phyloP scores from a whole-genome alignment of 768 basidiomycete species.

The Rhodotorula graminis region DNA sequence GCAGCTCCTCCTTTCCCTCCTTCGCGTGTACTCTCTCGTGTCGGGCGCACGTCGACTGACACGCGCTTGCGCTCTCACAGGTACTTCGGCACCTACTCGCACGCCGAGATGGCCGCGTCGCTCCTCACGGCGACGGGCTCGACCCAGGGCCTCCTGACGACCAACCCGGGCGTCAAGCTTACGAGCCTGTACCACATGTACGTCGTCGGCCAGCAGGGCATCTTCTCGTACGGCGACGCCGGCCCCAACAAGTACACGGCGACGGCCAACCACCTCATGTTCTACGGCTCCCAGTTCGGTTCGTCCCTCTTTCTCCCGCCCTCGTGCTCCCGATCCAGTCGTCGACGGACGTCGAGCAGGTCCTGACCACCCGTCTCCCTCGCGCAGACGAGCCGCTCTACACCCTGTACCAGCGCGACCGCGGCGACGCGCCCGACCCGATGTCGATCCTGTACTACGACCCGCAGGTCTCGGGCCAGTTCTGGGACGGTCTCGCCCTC shows the following conservation, averaged over 20 bases:
- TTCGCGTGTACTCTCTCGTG: neutral
- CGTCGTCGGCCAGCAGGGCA: conserved; percentile 37
- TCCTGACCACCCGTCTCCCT: neutral
- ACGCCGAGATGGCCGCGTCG: conserved; percentile 80
- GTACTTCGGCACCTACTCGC: conserved; percentile 43
- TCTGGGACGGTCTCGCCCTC: conserved; percentile 78
- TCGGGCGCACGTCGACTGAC: neutral
- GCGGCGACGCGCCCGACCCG: conserved; percentile 58
- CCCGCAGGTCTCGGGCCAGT: conserved; percentile 73
- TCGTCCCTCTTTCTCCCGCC: neutral
- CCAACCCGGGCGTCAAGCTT: conserved; percentile 64
- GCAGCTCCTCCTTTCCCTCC: too few species aligned
- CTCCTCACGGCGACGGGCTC: conserved; percentile 81
- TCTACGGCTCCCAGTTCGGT: conserved; percentile 65
- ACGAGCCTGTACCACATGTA: conserved; percentile 90
- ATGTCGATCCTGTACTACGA: conserved; percentile 89
- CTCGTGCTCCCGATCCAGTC: neutral
- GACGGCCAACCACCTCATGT: conserved; percentile 81
- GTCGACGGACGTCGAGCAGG: too few species aligned
- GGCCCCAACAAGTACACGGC: conserved; percentile 93
- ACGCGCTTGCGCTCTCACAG: neutral
- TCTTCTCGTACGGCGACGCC: conserved; percentile 58
- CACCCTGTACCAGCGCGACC: conserved; percentile 86
- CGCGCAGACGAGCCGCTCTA: conserved; percentile 57
- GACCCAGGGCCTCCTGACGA: conserved; percentile 64